These are phyloP conservation scores for Copromyces sp. DNA, from an alignment of 495 filamentous ascomycete species.

Conservation along the genomic window DNA sequence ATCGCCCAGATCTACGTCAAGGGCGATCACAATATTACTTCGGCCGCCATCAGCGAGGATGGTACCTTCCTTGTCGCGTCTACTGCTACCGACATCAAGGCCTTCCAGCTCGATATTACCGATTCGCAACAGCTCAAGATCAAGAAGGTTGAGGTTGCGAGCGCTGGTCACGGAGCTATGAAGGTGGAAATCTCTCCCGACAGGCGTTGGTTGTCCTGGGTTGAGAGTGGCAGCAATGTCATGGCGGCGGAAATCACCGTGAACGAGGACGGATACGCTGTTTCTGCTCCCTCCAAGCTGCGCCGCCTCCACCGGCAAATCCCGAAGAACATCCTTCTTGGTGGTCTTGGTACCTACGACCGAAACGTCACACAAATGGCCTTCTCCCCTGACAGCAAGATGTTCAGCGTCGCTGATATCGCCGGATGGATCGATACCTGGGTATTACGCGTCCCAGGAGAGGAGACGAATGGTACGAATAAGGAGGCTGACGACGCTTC, in stretches of 20 bases:
- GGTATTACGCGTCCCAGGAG: constrained; percentile 47
- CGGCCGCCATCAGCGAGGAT: constrained; percentile 60
- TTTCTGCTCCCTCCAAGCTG: constrained; percentile 42
- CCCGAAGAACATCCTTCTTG: constrained; percentile 47
- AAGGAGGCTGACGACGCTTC: constrained; percentile 15
- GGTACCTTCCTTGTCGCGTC: constrained; percentile 69
- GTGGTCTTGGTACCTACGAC: constrained; percentile 68
- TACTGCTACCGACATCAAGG: constrained; percentile 64
- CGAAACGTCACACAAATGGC: constrained; percentile 60
- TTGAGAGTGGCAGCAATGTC: constrained; percentile 73
- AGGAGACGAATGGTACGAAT: constrained; percentile 20
- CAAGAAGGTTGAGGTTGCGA: constrained; percentile 18
- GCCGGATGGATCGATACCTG: constrained; percentile 83
- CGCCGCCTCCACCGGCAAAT: constrained; percentile 47
- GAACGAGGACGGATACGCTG: constrained; percentile 31
- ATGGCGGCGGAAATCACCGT: constrained; percentile 52
- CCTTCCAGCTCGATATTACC: constrained; percentile 53
- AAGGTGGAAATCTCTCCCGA: constrained; percentile 61
- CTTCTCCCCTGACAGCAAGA: constrained; percentile 72
- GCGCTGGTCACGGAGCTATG: constrained; percentile 49
- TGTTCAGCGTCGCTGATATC: constrained; percentile 70
- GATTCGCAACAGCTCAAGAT: constrained; percentile 28
- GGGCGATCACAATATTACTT: constrained; percentile 81
- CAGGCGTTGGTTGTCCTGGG: constrained; percentile 66
- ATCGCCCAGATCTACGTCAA: constrained; percentile 63